Base-by-base conservation (phyloP, 2,329 filamentous ascomycete genomes). In the Diplodia intermedia region DNA sequence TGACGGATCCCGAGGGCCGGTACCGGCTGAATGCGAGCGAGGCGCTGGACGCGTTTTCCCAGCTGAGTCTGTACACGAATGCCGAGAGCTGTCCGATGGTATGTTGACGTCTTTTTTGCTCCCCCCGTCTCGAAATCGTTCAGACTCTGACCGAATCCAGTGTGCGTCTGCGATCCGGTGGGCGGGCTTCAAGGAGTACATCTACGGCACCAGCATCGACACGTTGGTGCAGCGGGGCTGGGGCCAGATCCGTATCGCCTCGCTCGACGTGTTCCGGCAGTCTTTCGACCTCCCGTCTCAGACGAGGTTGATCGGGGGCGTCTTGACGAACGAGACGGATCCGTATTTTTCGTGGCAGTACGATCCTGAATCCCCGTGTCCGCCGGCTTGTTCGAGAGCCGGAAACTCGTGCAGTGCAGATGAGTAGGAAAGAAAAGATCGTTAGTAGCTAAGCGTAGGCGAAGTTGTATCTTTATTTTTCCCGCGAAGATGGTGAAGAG, bases 141-240 rank as follows among this genome's bases (percentile, higher is more conserved):
- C 23, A 23, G 23, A 23, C 26, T 12, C 26, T 43, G 56, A 67
- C 15, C 2, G 7, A 1, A 2, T 9, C 1, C 43, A 67, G 66
- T 88, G 86, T 71, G 84, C 86, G 1, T 82, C 84, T 7, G 85
- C 85, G 0, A 86, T 87, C 69, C 81, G 84, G 1, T 87, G 84
- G 84, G 79, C 85, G 0, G 84, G 84, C 0, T 86, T 88, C 76
- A 79, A 77, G 47, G 86, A 87, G 75, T 85, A 85, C 72, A 79
- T 88, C 8, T 87, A 83, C 71, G 85, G 84, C 6, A 86, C 84
- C 1, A 82, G 79, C 31, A 84, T 86, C 69, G 77, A 82, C 29
- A 78, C 75, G 5, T 76, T 87, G 38, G 75, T 84, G 14, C 75
- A 79, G 43, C 74, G 79, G 47, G 85, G 85, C 6, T 88, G 85